Conservation (phyloP, 2,329 filamentous ascomycete genomes). For the Colletotrichum melonis region DNA sequence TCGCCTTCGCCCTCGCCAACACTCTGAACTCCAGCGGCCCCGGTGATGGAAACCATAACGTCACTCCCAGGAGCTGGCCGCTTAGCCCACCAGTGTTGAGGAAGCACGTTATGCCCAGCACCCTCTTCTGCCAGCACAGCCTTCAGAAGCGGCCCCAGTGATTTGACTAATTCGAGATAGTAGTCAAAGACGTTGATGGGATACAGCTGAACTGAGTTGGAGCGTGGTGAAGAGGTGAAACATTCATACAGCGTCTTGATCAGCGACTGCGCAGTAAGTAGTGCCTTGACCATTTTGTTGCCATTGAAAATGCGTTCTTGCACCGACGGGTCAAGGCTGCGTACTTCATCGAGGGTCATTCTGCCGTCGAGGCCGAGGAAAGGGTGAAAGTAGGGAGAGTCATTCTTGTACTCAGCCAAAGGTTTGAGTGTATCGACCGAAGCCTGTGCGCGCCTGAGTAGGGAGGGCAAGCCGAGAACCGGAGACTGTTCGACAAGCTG, state of each 20-base stretch:
- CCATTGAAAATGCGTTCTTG: conserved; percentile 67
- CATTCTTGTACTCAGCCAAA: conserved; percentile 65
- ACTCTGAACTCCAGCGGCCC: conserved; percentile 1
- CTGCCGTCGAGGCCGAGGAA: conserved; percentile 64
- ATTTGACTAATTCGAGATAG: conserved; percentile 79
- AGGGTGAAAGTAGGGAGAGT: conserved; percentile 77
- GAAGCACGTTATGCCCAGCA: conserved; percentile 77
- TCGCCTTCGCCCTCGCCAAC: conserved; percentile 40
- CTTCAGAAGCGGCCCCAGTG: conserved; percentile 81
- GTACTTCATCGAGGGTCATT: conserved; percentile 45
- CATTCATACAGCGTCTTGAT: conserved; percentile 80
- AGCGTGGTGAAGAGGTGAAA: conserved; percentile 77
- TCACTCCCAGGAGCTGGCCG: conserved; percentile 31
- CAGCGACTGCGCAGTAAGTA: conserved; percentile 82
- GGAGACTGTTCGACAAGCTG: conserved; percentile 84
- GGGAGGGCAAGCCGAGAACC: conserved; percentile 82
- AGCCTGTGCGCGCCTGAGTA: conserved; percentile 79
- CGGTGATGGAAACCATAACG: conserved; percentile 14
- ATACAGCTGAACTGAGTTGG: conserved; percentile 74
- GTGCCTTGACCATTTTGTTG: conserved; percentile 81
- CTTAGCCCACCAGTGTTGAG: conserved; percentile 68
- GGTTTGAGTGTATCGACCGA: conserved; percentile 76
- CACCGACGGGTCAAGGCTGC: conserved; percentile 48
- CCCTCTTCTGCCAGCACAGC: conserved; percentile 89
- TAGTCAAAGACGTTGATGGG: conserved; percentile 87